Evolutionary conservation across 441 rosid species (phyloP).

Genomic region (Mallotus japonicus): DNA sequence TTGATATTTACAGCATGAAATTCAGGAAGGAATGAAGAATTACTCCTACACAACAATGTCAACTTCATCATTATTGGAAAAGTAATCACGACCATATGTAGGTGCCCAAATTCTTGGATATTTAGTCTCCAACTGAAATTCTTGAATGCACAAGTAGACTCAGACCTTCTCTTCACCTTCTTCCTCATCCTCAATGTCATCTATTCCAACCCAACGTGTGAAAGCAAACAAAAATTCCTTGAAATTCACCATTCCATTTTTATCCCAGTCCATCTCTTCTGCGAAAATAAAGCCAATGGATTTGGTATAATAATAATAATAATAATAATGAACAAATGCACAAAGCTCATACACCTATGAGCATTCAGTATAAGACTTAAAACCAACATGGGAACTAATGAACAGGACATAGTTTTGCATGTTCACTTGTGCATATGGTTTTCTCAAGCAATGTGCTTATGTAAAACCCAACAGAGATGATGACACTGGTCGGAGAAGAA

Average conservation of each 20-base stretch:
- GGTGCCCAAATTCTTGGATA: slow-evolving; percentile 16
- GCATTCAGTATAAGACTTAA: background rate
- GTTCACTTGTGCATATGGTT: background rate
- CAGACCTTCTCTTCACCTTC: slow-evolving; percentile 31
- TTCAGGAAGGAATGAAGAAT: background rate
- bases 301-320: background rate
- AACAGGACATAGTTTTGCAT: background rate
- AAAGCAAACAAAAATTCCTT: slow-evolving; percentile 92
- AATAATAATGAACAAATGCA: background rate
- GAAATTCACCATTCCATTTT: slow-evolving; percentile 78
- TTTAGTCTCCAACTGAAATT: background rate
- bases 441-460: background rate
- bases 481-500: background rate
- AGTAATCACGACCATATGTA: background rate
- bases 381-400: background rate
- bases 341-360: background rate
- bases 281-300: slow-evolving; percentile 21
- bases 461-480: background rate
- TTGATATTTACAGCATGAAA: slow-evolving; percentile 20
- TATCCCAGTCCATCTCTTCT: slow-evolving; percentile 99
- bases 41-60: slow-evolving; percentile 1
- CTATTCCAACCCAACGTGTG: slow-evolving; percentile 82
- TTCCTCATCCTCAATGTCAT: slow-evolving; percentile 61
- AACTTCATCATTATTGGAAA: slow-evolving; percentile 17
- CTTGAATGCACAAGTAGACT: background rate